phyloP scores from a whole-genome alignment of 1,139 yeast species.

The Pichia kudriavzevii region DNA sequence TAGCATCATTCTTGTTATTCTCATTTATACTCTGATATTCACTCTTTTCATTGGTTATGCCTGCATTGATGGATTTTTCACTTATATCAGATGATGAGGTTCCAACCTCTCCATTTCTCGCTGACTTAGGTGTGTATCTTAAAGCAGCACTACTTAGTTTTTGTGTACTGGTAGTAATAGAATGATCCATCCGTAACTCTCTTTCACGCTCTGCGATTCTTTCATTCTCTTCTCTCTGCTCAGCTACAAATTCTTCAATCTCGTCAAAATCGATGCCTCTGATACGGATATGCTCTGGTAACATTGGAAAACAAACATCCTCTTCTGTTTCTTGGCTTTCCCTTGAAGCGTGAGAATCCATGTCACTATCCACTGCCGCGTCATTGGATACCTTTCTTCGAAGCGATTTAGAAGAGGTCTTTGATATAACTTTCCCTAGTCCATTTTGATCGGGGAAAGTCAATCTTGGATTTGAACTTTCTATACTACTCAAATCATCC shows the following conservation, averaged over 20 bases:
- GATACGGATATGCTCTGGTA: slow-evolving; percentile 59
- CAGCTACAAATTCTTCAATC: slow-evolving; percentile 64
- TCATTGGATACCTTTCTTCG: slow-evolving; percentile 25
- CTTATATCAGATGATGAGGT: slow-evolving; percentile 11
- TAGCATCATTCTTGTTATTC: not conserved
- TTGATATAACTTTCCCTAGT: slow-evolving; percentile 17
- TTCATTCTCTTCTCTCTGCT: slow-evolving; percentile 31
- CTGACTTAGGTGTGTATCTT: slow-evolving; percentile 47
- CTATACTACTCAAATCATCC: slow-evolving; percentile 9
- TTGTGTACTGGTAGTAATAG: slow-evolving; percentile 23
- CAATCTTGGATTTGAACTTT: not conserved
- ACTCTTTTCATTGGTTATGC: not conserved
- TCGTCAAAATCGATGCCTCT: slow-evolving; percentile 77
- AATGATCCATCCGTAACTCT: slow-evolving; percentile 18
- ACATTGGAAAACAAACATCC: slow-evolving; percentile 96
- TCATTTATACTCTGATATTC: not conserved
- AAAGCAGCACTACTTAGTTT: slow-evolving; percentile 43
- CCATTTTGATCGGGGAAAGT: not conserved
- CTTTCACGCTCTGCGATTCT: slow-evolving; percentile 25
- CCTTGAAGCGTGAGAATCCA: slow-evolving; percentile 64
- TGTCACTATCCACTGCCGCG: slow-evolving; percentile 53
- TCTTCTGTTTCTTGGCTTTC: slow-evolving; percentile 86
- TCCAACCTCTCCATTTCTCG: not conserved
- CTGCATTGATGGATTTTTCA: slow-evolving; percentile 4
- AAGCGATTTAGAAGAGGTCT: slow-evolving; percentile 21